Conservation (phyloP, 768 basidiomycete species). For the Lentinula boryana region DNA sequence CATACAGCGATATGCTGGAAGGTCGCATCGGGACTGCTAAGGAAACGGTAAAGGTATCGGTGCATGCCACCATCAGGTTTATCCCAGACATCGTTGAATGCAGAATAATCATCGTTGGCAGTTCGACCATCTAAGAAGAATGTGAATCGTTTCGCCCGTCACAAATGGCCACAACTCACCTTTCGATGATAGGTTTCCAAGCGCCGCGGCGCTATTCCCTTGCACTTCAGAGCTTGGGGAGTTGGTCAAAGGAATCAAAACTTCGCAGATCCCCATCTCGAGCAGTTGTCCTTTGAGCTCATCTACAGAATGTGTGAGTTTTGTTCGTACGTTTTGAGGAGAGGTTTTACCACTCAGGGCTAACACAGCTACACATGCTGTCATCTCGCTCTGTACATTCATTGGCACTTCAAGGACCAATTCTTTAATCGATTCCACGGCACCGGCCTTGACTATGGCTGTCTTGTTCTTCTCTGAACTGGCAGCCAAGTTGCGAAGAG, state of each 20-base stretch:
- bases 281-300: conserved; percentile 94
- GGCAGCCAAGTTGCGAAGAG: conserved; percentile 92
- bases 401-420: conserved; percentile 92
- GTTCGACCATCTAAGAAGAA: conserved; percentile 57
- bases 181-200: conserved; percentile 97
- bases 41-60: conserved; percentile 87
- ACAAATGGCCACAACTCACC: conserved; percentile 37
- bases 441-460: conserved; percentile 96
- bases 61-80: conserved; percentile 98
- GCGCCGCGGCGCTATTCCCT: conserved; percentile 95
- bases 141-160: not conserved
- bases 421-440: conserved; percentile 94
- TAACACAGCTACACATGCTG: conserved; percentile 94
- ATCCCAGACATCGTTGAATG: conserved; percentile 98
- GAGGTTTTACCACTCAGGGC: conserved; percentile 78
- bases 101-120: conserved; percentile 84
- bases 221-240: conserved; percentile 97
- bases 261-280: conserved; percentile 98
- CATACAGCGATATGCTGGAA: conserved; percentile 99
- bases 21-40: conserved; percentile 89
- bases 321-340: not conserved
- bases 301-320: conserved; percentile 42
- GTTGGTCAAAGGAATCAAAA: conserved; percentile 93
- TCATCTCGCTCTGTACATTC: conserved; percentile 99
- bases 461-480: conserved; percentile 98